Conservation (phyloP, 2,329 filamentous ascomycete genomes). For the Penicillium decumbens region DNA sequence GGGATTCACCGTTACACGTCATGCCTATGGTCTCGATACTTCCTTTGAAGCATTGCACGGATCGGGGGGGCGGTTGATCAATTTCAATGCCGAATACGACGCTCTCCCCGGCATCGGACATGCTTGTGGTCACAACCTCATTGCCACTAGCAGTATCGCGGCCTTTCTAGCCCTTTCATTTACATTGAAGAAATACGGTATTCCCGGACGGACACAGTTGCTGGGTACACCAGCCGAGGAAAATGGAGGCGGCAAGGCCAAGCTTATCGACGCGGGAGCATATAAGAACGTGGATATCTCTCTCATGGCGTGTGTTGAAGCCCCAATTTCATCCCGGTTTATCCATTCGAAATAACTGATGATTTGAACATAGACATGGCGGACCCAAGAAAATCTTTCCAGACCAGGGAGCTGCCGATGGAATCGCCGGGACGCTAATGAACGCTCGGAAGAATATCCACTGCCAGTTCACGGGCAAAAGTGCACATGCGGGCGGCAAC, state of each 20-base stretch:
- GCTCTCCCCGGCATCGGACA: constrained; percentile 40
- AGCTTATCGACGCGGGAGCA: constrained; percentile 44
- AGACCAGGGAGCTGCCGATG: constrained; percentile 17
- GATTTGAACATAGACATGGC: constrained; percentile 19
- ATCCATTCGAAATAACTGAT: not conserved
- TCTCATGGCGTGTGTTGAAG: constrained; percentile 40
- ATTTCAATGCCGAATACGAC: constrained; percentile 44
- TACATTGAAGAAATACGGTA: constrained; percentile 39
- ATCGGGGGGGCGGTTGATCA: constrained; percentile 34
- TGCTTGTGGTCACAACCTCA: constrained; percentile 42
- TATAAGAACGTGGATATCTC: constrained; percentile 40
- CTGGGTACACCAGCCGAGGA: constrained; percentile 41
- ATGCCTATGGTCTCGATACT: constrained; percentile 51
- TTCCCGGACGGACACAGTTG: constrained; percentile 37
- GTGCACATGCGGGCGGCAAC: constrained; percentile 54
- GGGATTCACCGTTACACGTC: constrained; percentile 46
- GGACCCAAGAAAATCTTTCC: constrained; percentile 26
- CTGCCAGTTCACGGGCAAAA: constrained; percentile 47
- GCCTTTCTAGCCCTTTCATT: constrained; percentile 46
- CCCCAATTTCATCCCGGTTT: not conserved
- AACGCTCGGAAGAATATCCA: constrained; percentile 35
- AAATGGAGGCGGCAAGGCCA: constrained; percentile 38
- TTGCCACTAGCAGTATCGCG: constrained; percentile 34
- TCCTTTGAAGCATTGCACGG: constrained; percentile 49
- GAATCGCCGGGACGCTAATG: constrained; percentile 28